Base-by-base conservation (phyloP, 2,329 filamentous ascomycete genomes). In the Alternaria brassicicola region DNA sequence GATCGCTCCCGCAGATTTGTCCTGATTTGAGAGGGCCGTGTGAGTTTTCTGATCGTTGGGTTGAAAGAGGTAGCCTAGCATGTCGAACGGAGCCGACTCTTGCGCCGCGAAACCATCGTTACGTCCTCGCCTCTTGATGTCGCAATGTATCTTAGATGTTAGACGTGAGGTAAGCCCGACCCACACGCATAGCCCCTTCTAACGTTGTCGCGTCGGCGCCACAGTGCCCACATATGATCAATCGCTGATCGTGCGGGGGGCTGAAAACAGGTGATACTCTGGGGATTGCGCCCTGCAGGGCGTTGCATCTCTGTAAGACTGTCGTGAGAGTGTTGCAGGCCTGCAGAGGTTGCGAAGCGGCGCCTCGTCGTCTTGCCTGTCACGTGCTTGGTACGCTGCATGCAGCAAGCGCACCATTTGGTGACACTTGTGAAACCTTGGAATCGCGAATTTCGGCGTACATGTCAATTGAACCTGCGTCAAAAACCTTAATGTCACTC, bases 221-320 rank as follows among this genome's bases (percentile, higher is more conserved):
- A 33, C 28, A 12, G 13, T 46, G 43, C 43, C 43, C 26, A 31
- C 26, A 15, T 33, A 38, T 30, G 23, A 23, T 23, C 3, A 19
- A 31, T 36, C 12, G 19, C 38, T 36, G 25, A 13, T 51, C 30
- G 5, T 43, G 21, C 33, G 19, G 13, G 13, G 23, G 30, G 23
- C 19, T 8, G 35, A 15, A 55, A 31, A 38, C 25, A 49, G 17
- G 33, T 35, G 21, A 36, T 28, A 10, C 2, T 7, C 1, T 25
- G 25, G 23, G 12, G 25, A 31, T 17, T 51, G 53, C 47, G 52
- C 52, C 43, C 26, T 48, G 23, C 19, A 19, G 28, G 43, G 43
- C 47, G 47, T 45, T 51, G 39, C 26, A 39, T 38, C 39, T 56
- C 52, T 10, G 47, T 52, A 39, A 52, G 39, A 56, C 21, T 36